Percentiles rank a stretch among this genome's conserved stretches.
phyloP scores from a whole-genome alignment of 257 asterid genomes.

The Agastache rugosa region DNA sequence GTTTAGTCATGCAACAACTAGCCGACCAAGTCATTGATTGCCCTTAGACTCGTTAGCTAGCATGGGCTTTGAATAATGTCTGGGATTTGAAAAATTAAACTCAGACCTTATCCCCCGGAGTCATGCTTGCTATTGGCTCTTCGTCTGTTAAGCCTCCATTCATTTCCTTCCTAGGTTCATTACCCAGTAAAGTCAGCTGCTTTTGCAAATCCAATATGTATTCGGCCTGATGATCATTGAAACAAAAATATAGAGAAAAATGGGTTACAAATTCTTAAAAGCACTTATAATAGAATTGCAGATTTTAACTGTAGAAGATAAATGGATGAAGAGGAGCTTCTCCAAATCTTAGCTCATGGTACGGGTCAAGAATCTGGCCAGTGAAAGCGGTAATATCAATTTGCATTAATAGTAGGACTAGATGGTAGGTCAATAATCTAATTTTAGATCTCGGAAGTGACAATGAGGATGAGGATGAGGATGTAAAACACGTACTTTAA shows the following conservation, averaged over 20 bases:
- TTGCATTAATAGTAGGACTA: neutral
- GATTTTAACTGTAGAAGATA: neutral
- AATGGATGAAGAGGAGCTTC: neutral
- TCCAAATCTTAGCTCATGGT: constrained; percentile 11
- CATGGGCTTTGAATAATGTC: neutral
- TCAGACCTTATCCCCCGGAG: constrained; percentile 74
- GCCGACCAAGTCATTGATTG: neutral
- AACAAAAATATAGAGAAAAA: constrained; percentile 4
- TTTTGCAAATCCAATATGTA: constrained; percentile 90
- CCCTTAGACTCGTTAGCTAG: constrained; percentile 27
- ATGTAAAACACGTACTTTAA: no score
- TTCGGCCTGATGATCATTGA: constrained; percentile 72
- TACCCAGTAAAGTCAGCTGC: constrained; percentile 82
- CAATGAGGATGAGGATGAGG: neutral
- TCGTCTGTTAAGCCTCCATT: constrained; percentile 77
- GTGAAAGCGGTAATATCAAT: neutral
- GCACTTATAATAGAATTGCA: neutral
- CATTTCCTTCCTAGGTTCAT: constrained; percentile 69
- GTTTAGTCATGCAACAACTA: constrained; percentile 7
- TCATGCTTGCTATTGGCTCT: constrained; percentile 71
- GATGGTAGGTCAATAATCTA: neutral
- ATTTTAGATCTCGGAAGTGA: neutral
- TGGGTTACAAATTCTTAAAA: neutral
- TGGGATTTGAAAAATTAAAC: constrained; percentile 15
- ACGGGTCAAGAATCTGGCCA: neutral